These are phyloP conservation scores for Solanum sejunctum DNA, from an alignment of 257 asterid species.

Conservation along the genomic window DNA sequence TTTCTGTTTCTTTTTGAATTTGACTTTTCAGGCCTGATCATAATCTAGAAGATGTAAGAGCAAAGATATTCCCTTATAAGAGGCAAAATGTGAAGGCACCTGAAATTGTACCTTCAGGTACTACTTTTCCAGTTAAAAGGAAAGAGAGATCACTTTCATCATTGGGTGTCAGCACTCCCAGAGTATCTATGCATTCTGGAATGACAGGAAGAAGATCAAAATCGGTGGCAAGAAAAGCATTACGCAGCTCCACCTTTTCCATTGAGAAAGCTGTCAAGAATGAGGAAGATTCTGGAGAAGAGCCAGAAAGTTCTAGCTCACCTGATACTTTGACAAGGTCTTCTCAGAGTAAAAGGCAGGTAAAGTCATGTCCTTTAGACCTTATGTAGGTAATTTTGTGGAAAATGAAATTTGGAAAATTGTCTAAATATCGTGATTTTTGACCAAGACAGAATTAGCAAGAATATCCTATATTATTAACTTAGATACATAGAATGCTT, in stretches of 20 bases:
- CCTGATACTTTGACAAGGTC: conserved; percentile 50
- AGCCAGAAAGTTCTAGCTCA: conserved; percentile 71
- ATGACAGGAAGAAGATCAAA: conserved; percentile 87
- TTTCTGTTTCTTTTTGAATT: background rate
- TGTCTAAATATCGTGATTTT: background rate
- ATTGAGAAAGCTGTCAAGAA: conserved; percentile 61
- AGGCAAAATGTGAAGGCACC: conserved; percentile 60
- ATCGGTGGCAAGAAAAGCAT: conserved; percentile 64
- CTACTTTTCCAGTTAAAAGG: conserved; percentile 79
- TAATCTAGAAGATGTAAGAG: conserved; percentile 79
- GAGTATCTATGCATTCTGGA: conserved; percentile 72
- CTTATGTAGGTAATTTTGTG: background rate
- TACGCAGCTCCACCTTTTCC: conserved; percentile 63
- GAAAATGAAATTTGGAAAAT: background rate
- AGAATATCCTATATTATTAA: background rate
- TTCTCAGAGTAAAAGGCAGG: conserved; percentile 57
- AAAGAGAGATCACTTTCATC: conserved; percentile 96
- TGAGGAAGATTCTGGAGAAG: conserved; percentile 56
- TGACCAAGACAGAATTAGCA: background rate
- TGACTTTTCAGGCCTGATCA: conserved; percentile 66
- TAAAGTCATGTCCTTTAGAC: conserved; percentile 13
- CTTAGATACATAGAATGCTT: background rate
- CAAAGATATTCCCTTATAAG: conserved; percentile 83
- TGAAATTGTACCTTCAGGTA: conserved; percentile 43
- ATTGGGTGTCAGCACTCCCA: conserved; percentile 84